A percentile compares a stretch with the other conserved stretches of the same genome.
Evolutionary conservation across 208 protist genomes (phyloP).

Genomic region (Acanthamoeba castellanii): DNA sequence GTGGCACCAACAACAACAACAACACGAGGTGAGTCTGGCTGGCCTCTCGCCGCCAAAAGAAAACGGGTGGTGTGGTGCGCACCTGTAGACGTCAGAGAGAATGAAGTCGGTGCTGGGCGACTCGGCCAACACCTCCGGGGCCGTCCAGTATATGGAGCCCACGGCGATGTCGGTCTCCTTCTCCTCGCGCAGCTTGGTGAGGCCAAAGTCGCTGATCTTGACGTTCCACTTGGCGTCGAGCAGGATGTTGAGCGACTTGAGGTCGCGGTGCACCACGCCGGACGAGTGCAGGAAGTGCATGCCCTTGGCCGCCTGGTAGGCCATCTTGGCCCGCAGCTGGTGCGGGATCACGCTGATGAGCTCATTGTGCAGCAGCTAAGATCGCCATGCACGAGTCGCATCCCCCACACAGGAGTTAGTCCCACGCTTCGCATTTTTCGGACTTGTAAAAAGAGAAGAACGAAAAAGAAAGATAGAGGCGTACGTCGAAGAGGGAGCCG

Average conservation of each 20-base stretch:
- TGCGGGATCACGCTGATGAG: conserved; percentile 45
- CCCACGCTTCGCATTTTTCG: no score
- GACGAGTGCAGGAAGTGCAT: conserved; percentile 74
- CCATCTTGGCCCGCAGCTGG: conserved; percentile 42
- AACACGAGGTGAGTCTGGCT: neutral
- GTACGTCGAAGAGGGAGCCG: conserved; percentile 65
- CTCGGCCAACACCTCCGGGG: conserved; percentile 66
- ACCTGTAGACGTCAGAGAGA: conserved; percentile 67
- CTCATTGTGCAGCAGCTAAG: conserved; percentile 64
- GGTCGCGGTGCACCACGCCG: conserved; percentile 61
- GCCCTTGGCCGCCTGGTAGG: conserved; percentile 71
- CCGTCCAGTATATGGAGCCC: conserved; percentile 23
- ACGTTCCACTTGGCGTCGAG: conserved; percentile 59
- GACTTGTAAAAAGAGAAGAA: no score
- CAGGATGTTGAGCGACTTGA: conserved; percentile 64
- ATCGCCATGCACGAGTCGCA: no score
- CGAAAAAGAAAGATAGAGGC: neutral
- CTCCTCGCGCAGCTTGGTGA: conserved; percentile 59
- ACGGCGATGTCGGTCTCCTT: conserved; percentile 29
- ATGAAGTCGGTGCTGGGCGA: conserved; percentile 46
- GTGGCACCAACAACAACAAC: neutral
- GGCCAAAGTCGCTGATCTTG: conserved; percentile 68
- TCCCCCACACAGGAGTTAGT: no score
- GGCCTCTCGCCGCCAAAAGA: neutral
- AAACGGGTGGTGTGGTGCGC: neutral